Conservation (phyloP, 164 flowering plant genomes). For the Aristolochia fimbriata region DNA sequence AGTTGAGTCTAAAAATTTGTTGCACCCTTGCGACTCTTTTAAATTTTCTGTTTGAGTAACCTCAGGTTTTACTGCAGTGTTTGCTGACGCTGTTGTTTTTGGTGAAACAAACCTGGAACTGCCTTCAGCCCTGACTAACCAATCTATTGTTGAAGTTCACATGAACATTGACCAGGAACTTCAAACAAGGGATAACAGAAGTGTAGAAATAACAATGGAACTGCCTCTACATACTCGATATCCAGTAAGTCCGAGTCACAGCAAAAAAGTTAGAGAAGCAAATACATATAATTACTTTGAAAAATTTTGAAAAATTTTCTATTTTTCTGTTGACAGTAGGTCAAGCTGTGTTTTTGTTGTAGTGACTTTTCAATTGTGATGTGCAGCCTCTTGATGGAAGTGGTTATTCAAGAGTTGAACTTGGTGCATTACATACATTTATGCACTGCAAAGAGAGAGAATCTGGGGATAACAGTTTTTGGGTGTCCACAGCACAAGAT, state of each 20-base stretch:
- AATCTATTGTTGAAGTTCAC: conserved; percentile 71
- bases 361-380: conserved; percentile 7
- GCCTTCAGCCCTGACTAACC: conserved; percentile 61
- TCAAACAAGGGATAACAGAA: conserved; percentile 14
- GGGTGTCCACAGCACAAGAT: no score
- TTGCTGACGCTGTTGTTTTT: conserved; percentile 52
- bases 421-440: no score
- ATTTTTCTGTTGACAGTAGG: conserved; percentile 29
- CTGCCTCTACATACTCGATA: conserved; percentile 88
- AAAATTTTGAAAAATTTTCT: background rate
- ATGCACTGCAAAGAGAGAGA: no score
- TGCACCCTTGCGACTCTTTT: background rate
- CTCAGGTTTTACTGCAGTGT: conserved; percentile 32
- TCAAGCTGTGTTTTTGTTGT: conserved; percentile 34
- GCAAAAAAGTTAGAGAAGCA: background rate
- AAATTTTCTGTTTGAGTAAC: background rate
- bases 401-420: no score
- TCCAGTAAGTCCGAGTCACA: conserved; percentile 41
- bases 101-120: conserved; percentile 92
- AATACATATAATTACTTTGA: background rate
- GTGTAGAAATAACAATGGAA: conserved; percentile 33
- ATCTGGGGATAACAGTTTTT: no score
- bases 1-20: background rate
- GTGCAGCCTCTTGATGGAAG: no score
- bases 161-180: conserved; percentile 26